Evolutionary conservation across 116 monocot genomes (phyloP).

Genomic region (Phalaenopsis hybrid): DNA sequence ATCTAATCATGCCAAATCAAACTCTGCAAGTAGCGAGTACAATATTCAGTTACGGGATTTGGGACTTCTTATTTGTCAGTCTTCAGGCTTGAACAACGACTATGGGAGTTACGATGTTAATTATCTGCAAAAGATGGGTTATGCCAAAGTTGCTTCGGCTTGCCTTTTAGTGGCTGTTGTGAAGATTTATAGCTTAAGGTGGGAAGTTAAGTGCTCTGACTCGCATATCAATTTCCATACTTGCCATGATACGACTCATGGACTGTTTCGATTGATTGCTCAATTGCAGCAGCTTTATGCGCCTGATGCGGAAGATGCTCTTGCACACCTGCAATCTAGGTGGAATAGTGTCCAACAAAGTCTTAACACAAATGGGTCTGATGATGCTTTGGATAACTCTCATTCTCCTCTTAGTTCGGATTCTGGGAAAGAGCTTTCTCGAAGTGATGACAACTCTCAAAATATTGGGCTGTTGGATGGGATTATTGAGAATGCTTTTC

Average conservation of each 20-base stretch:
- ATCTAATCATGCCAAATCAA: conserved; percentile 23
- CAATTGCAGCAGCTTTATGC: conserved; percentile 92
- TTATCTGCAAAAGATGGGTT: conserved; percentile 56
- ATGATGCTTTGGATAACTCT: conserved; percentile 20
- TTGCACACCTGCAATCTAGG: conserved; percentile 85
- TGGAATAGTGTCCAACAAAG: conserved; percentile 54
- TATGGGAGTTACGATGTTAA: conserved; percentile 34
- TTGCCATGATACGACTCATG: conserved; percentile 75
- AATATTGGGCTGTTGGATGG: conserved; percentile 72
- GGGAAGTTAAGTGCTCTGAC: conserved; percentile 85
- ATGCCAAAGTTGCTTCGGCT: conserved; percentile 73
- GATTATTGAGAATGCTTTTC: conserved; percentile 82
- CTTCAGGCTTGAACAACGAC: conserved; percentile 23
- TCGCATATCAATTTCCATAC: conserved; percentile 50
- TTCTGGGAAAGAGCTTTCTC: conserved; percentile 20
- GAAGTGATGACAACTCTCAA: conserved; percentile 14
- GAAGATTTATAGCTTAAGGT: conserved; percentile 43
- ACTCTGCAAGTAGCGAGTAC: conserved; percentile 31
- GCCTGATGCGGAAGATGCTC: conserved; percentile 76
- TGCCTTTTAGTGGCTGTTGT: conserved; percentile 52
- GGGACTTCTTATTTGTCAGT: conserved; percentile 69
- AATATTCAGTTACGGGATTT: conserved; percentile 63
- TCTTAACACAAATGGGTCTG: conserved; percentile 18
- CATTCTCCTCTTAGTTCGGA: conserved; percentile 8
- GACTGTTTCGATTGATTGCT: conserved; percentile 43